A percentile compares a stretch with the other conserved stretches of the same genome.
These are phyloP conservation scores for Mucor circinelloides DNA, from an alignment of 371 early-diverging fungal genomes.

Conservation along the genomic window DNA sequence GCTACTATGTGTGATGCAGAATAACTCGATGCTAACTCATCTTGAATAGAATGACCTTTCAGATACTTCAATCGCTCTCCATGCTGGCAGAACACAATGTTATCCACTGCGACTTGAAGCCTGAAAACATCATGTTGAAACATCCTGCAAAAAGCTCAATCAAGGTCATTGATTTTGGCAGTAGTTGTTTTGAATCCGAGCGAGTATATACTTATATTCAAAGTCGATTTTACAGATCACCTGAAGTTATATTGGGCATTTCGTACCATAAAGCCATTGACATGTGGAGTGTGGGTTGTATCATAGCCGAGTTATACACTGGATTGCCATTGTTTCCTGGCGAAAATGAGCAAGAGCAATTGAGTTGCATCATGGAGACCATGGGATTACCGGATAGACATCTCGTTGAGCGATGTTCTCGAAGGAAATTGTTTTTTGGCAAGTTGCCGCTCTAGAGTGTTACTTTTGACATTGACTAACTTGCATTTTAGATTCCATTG, in stretches of 20 bases:
- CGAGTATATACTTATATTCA: slow-evolving; percentile 94
- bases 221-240: slow-evolving; percentile 95
- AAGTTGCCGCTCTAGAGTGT: slow-evolving; percentile 1
- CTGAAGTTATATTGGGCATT: slow-evolving; percentile 91
- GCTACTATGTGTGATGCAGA: too few species aligned
- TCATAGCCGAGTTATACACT: slow-evolving; percentile 90
- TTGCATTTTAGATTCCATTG: slow-evolving; percentile 53
- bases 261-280: slow-evolving; percentile 90
- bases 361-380: slow-evolving; percentile 90
- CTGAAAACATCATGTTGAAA: slow-evolving; percentile 79
- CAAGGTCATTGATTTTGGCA: slow-evolving; percentile 95
- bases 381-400: slow-evolving; percentile 80
- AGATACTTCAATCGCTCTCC: slow-evolving; percentile 75
- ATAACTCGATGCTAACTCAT: too few species aligned
- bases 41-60: slow-evolving; percentile 60
- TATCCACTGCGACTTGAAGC: slow-evolving; percentile 93
- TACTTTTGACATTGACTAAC: neutral
- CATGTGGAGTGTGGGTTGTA: slow-evolving; percentile 99
- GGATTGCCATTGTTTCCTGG: slow-evolving; percentile 95
- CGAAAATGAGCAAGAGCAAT: slow-evolving; percentile 93
- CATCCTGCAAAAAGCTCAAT: slow-evolving; percentile 59
- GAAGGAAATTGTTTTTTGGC: slow-evolving; percentile 86
- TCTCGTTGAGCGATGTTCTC: slow-evolving; percentile 71
- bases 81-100: slow-evolving; percentile 67
- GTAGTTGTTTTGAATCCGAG: slow-evolving; percentile 77